A percentile compares a stretch with the other conserved stretches of the same genome.
phyloP scores from a whole-genome alignment of 495 filamentous ascomycete species.

The Echria macrotheca region DNA sequence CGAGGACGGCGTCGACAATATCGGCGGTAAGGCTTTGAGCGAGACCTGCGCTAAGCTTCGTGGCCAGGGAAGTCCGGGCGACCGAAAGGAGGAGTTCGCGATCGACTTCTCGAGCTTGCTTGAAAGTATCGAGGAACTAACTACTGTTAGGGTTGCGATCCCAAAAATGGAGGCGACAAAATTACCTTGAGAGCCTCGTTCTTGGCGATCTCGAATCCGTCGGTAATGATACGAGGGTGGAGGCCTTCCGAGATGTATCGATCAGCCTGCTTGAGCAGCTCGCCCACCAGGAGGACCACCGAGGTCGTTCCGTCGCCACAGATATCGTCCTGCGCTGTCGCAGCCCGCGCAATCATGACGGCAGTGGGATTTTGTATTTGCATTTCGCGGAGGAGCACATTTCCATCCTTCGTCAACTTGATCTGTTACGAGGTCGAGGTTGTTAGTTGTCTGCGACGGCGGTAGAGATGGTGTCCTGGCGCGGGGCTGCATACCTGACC shows the following conservation, averaged over 20 bases:
- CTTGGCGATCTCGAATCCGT: constrained; percentile 97
- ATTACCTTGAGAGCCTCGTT: constrained; percentile 80
- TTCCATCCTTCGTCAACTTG: constrained; percentile 98
- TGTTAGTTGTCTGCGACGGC: constrained; percentile 17
- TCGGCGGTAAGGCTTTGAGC: constrained; percentile 87
- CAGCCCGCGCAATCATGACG: constrained; percentile 97
- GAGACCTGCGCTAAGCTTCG: constrained; percentile 82
- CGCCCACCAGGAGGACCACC: constrained; percentile 90
- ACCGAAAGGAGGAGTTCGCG: constrained; percentile 91
- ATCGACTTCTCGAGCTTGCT: constrained; percentile 79
- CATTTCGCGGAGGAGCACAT: constrained; percentile 94
- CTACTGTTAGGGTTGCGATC: constrained; percentile 13
- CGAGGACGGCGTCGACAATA: constrained; percentile 91
- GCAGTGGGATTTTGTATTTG: constrained; percentile 88
- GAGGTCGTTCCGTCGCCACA: constrained; percentile 97
- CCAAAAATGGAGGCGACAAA: not conserved
- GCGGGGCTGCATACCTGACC: constrained; percentile 70
- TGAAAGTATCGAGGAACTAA: constrained; percentile 92
- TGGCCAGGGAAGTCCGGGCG: constrained; percentile 88
- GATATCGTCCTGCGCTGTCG: constrained; percentile 97
- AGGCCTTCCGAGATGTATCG: constrained; percentile 90
- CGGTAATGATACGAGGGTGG: constrained; percentile 93
- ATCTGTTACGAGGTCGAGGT: constrained; percentile 52
- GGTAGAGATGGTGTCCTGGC: too few relatives aligned
- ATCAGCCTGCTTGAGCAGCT: constrained; percentile 95